phyloP scores from a whole-genome alignment of 2,329 filamentous ascomycete genomes.

The Paecilomyces sp. region DNA sequence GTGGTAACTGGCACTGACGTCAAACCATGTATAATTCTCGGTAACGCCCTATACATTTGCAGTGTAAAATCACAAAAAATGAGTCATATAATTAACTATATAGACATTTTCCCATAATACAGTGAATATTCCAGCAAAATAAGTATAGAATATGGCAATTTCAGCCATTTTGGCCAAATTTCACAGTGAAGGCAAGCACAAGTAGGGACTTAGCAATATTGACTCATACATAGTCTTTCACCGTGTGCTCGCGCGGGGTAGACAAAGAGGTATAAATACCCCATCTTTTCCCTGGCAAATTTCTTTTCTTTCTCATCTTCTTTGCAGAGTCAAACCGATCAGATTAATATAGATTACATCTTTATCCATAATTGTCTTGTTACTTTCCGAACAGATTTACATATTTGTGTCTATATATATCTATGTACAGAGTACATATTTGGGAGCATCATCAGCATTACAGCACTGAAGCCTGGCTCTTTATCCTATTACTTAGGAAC shows the following conservation, averaged over 20 bases:
- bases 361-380: background rate
- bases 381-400: background rate
- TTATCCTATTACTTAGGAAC: too few relatives aligned
- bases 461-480: too few relatives aligned
- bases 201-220: background rate
- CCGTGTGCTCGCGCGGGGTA: background rate
- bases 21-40: background rate
- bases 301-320: background rate
- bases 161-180: background rate
- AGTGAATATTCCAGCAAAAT: background rate
- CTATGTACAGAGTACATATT: background rate
- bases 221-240: background rate
- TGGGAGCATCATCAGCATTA: too few relatives aligned
- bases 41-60: too few relatives aligned
- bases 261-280: background rate
- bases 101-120: background rate
- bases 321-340: background rate
- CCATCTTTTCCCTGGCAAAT: background rate
- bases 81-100: background rate
- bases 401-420: background rate
- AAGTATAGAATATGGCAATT: background rate
- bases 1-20: background rate
- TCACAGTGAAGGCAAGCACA: background rate
- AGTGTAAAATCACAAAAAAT: background rate
- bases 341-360: background rate